Evolutionary conservation across 345 rosid species (phyloP), one percentile per base, ranked within the genome.

Genomic region (Punica granatum): DNA sequence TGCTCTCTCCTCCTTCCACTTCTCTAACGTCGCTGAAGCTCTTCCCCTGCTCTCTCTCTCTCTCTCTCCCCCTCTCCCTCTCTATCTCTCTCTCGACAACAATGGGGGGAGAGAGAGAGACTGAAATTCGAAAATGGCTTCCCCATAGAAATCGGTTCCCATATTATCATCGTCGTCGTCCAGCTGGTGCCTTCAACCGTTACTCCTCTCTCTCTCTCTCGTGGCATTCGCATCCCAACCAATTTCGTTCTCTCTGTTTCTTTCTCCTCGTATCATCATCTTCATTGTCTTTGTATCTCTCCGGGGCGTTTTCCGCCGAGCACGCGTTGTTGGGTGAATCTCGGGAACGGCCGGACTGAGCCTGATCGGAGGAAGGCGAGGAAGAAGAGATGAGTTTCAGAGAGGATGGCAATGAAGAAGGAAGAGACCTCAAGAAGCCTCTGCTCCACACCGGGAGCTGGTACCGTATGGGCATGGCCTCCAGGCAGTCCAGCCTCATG

Each of bases 381-480:
- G 21, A 23, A 23, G 25, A 33, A 31, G 25, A 8, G 69, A 93
- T 93, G 98, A 90, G 93, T 78, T 86, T 85, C 78, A 73, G 97
- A 70, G 98, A 92, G 6, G 98, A 93, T 30, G 14, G 76, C 1
- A 92, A 88, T 60, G 98, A 89, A 10, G 92, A 64, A 9, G 84
- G 84, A 49, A 90, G 86, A 62, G 95, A 89, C 79, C 69, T 88
- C 13, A 77, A 85, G 74, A 89, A 92, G 69, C 99, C 99, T 0
- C 89, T 94, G 61, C 81, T 94, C 34, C 96, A 91, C 64, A 94
- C 99, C 0, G 97, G 99, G 51, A 94, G 99, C 63, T 94, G 99
- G 98, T 91, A 94, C 65, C 75, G 95, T 14, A 89, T 94, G 95
- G 82, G 95, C 15, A 89, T 94, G 95, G 82, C 96, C 34, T 88